Conservation (phyloP, 495 filamentous ascomycete species). For the Penicillium atrosanguineum region DNA sequence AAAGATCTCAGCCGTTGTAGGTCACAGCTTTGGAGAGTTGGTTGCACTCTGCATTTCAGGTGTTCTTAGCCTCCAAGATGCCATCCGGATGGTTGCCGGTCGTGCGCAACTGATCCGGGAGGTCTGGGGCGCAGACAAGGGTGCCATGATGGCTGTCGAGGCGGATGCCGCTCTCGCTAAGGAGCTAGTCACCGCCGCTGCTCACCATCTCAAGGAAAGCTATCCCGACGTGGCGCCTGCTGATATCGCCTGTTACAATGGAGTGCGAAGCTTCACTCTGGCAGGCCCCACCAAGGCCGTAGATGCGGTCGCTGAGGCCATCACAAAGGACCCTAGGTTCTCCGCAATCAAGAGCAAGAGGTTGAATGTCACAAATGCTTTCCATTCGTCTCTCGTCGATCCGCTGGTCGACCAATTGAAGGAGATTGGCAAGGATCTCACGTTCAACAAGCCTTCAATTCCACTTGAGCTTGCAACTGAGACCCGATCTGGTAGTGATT, state of each 20-base stretch:
- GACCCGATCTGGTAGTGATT: constrained; percentile 23
- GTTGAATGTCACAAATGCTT: constrained; percentile 50
- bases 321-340: not conserved
- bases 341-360: constrained; percentile 32
- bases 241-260: constrained; percentile 52
- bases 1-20: constrained; percentile 37
- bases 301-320: constrained; percentile 14
- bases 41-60: constrained; percentile 43
- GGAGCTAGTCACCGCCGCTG: not conserved
- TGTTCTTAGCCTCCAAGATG: constrained; percentile 31
- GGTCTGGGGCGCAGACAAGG: constrained; percentile 46
- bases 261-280: constrained; percentile 42
- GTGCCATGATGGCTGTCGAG: constrained; percentile 52
- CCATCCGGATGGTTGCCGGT: constrained; percentile 38
- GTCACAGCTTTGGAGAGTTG: constrained; percentile 52
- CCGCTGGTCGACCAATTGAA: constrained; percentile 32
- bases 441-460: constrained; percentile 30
- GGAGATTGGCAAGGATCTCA: constrained; percentile 20
- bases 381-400: constrained; percentile 49
- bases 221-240: not conserved
- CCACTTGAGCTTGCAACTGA: constrained; percentile 33
- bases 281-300: constrained; percentile 40
- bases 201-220: not conserved
- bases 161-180: constrained; percentile 21
- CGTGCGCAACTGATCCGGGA: constrained; percentile 45